Percentiles rank a stretch among this genome's conserved stretches.
phyloP scores from a whole-genome alignment of 768 basidiomycete species.

The Paxillus rubicundulus region DNA sequence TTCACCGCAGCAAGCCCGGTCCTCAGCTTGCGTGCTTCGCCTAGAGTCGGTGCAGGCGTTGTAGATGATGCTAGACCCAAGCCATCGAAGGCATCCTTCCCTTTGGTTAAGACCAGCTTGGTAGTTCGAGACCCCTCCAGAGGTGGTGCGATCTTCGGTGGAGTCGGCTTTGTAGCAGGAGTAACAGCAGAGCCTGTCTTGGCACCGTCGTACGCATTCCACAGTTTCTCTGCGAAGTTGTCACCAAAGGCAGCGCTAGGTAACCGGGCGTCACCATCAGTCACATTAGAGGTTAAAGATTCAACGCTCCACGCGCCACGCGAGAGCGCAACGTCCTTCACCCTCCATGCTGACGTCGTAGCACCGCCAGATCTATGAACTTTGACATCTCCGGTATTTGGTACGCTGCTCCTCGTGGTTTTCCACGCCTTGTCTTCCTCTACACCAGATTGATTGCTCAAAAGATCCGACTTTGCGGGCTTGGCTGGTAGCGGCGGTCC shows the following conservation, averaged over 20 bases:
- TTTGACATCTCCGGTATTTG: slow-evolving; percentile 10
- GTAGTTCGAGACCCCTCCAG: slow-evolving; percentile 31
- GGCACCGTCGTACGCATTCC: slow-evolving; percentile 46
- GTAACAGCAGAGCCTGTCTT: slow-evolving; percentile 7
- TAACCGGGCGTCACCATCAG: slow-evolving; percentile 22
- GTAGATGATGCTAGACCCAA: slow-evolving; percentile 51
- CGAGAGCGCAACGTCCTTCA: slow-evolving; percentile 18
- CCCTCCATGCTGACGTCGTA: slow-evolving; percentile 27
- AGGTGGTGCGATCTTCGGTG: slow-evolving; percentile 26
- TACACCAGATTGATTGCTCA: slow-evolving; percentile 35
- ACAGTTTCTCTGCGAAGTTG: slow-evolving; percentile 57
- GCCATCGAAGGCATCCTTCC: slow-evolving; percentile 79
- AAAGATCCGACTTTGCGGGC: slow-evolving; percentile 29
- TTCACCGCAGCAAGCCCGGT: slow-evolving; percentile 62
- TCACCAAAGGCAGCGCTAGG: slow-evolving; percentile 55
- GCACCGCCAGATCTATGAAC: slow-evolving; percentile 28
- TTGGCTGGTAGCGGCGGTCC: slow-evolving; percentile 12
- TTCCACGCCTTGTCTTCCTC: slow-evolving; percentile 53
- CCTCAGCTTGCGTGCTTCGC: slow-evolving; percentile 68
- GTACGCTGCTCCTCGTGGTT: slow-evolving; percentile 28
- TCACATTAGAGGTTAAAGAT: slow-evolving; percentile 22
- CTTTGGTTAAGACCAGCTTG: slow-evolving; percentile 33
- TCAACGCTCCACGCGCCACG: slow-evolving; percentile 44
- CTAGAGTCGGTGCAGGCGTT: slow-evolving; percentile 62
- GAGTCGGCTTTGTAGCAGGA: slow-evolving; percentile 9